These are phyloP conservation scores for Batrachochytrium dendrobatidis DNA, from an alignment of 371 early-diverging fungal species.

Conservation along the genomic window DNA sequence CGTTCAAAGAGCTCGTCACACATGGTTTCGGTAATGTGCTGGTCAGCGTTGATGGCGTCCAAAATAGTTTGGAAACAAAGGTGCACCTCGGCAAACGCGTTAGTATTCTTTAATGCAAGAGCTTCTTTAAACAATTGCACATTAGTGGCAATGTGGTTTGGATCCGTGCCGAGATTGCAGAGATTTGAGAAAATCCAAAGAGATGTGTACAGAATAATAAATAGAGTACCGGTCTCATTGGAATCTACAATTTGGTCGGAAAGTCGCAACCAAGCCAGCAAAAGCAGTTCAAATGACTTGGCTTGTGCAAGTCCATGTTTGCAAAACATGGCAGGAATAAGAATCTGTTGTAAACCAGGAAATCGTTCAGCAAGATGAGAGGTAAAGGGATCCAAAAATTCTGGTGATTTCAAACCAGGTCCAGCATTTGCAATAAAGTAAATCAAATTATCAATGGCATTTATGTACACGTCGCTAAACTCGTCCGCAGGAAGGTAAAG, in stretches of 20 bases:
- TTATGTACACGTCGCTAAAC: slow-evolving; percentile 8
- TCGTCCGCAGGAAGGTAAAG: background rate
- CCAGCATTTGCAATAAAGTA: background rate
- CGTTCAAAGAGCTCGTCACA: slow-evolving; percentile 23
- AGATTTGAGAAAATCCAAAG: slow-evolving; percentile 25
- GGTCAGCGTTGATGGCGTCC: background rate
- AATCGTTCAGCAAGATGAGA: slow-evolving; percentile 8
- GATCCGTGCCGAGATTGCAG: background rate
- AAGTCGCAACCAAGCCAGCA: slow-evolving; percentile 21
- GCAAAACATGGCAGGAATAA: slow-evolving; percentile 26
- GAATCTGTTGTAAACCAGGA: slow-evolving; percentile 20
- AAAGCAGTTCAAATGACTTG: slow-evolving; percentile 26
- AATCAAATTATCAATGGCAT: slow-evolving; percentile 21
- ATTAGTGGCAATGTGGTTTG: slow-evolving; percentile 9
- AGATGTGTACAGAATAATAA: slow-evolving; percentile 29
- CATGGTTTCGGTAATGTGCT: background rate
- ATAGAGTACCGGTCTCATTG: slow-evolving; percentile 18
- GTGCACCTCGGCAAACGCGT: slow-evolving; percentile 24
- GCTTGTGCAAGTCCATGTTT: slow-evolving; percentile 14
- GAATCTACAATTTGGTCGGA: slow-evolving; percentile 25
- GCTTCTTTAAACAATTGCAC: slow-evolving; percentile 13
- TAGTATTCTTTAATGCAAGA: slow-evolving; percentile 9
- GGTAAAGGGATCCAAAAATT: slow-evolving; percentile 8
- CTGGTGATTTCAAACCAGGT: background rate
- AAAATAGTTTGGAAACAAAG: slow-evolving; percentile 20